Evolutionary conservation across 2,329 filamentous ascomycete species (phyloP).

Genomic region (Bipolaris zeicola): DNA sequence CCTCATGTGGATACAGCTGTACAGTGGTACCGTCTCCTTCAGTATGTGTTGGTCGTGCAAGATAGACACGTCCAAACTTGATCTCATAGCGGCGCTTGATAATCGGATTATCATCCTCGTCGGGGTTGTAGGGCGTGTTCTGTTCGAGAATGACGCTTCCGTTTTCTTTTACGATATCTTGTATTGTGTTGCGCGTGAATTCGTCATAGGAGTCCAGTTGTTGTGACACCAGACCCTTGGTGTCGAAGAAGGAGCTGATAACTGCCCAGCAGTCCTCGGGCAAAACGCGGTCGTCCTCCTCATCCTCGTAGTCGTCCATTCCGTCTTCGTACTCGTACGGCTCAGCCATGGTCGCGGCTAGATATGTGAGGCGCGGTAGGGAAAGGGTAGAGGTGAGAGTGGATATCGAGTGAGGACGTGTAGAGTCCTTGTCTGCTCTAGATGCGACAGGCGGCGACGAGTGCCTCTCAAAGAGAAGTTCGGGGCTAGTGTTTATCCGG

Average conservation of each 20-base stretch:
- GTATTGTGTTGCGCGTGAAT: constrained; percentile 91
- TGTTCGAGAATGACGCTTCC: constrained; percentile 92
- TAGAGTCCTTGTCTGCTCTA: constrained; percentile 25
- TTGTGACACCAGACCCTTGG: constrained; percentile 93
- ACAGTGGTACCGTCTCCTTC: constrained; percentile 90
- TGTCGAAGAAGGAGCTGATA: constrained; percentile 95
- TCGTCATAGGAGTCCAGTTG: constrained; percentile 99
- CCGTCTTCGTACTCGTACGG: constrained; percentile 67
- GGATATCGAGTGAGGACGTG: constrained; percentile 17
- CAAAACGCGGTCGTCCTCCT: constrained; percentile 71
- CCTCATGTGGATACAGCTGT: constrained; percentile 90
- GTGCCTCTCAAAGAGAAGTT: constrained; percentile 29
- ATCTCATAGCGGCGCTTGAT: constrained; percentile 92
- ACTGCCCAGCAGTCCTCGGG: constrained; percentile 99
- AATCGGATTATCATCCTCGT: constrained; percentile 72
- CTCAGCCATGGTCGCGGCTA: constrained; percentile 55
- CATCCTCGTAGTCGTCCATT: constrained; percentile 61
- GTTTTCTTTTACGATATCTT: constrained; percentile 92
- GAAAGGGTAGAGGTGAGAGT: neutral
- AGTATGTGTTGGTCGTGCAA: constrained; percentile 87
- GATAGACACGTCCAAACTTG: constrained; percentile 87
- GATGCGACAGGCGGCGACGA: constrained; percentile 31
- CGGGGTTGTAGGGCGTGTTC: constrained; percentile 76
- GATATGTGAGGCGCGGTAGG: constrained; percentile 8
- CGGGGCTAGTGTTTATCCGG: constrained; percentile 5